Evolutionary conservation across 352 stramenopile species (phyloP).

Genomic region (Phytopythium sindhum): DNA sequence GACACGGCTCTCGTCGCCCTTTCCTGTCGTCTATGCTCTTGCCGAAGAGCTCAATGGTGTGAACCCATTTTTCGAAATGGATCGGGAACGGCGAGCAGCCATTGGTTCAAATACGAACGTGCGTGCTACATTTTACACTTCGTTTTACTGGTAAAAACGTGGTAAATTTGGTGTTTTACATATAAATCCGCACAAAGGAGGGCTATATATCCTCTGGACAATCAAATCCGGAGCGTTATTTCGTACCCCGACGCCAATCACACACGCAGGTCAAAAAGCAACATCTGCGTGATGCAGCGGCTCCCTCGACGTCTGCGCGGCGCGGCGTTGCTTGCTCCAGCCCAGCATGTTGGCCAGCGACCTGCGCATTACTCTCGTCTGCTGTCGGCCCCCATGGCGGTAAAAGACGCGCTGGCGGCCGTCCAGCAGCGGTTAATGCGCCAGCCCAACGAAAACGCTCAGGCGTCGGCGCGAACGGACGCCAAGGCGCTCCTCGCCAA

Average conservation of each 20-base stretch:
- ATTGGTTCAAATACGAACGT: background rate
- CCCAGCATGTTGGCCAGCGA: background rate
- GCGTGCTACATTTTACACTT: too few relatives aligned
- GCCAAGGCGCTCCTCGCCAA: conserved; percentile 57
- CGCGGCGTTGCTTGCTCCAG: background rate
- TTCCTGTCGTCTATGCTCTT: background rate
- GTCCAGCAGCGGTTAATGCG: background rate
- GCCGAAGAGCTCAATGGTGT: background rate
- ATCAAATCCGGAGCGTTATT: too few relatives aligned
- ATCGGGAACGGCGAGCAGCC: background rate
- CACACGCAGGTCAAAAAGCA: too few relatives aligned
- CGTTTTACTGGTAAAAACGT: too few relatives aligned
- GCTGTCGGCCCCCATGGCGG: background rate
- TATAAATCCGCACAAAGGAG: too few relatives aligned
- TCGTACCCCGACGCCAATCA: too few relatives aligned
- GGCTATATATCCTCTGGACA: too few relatives aligned
- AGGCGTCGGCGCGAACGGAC: conserved; percentile 21
- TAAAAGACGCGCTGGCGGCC: background rate
- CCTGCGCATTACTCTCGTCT: background rate
- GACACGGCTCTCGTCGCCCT: background rate
- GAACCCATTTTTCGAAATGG: background rate
- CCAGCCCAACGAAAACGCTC: background rate
- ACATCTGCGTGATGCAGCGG: too few relatives aligned
- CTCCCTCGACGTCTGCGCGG: too few relatives aligned
- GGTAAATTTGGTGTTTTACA: too few relatives aligned